Percentiles rank a stretch among this genome's conserved stretches.
Conservation (phyloP, 441 rosid genomes). For the Lepidium campestre region DNA sequence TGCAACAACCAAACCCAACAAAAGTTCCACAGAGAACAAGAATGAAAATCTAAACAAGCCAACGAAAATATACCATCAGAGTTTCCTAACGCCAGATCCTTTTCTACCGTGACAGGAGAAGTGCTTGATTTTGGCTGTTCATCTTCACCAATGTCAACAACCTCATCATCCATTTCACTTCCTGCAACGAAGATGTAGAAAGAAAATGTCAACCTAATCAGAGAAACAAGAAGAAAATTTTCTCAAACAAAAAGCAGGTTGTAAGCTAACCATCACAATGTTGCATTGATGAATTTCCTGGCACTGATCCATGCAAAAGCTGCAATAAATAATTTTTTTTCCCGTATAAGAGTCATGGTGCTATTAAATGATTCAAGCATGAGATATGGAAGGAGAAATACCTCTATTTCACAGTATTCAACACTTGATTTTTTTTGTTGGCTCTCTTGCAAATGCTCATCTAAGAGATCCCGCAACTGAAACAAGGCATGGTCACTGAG, state of each 20-base stretch:
- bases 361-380: background rate
- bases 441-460: slow-evolving; percentile 52
- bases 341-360: background rate
- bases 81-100: slow-evolving; percentile 46
- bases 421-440: slow-evolving; percentile 34
- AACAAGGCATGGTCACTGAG: slow-evolving; percentile 63
- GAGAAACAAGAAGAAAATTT: background rate
- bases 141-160: slow-evolving; percentile 55
- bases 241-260: background rate
- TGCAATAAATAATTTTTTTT: slow-evolving; percentile 17
- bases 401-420: slow-evolving; percentile 79
- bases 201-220: background rate
- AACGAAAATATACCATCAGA: slow-evolving; percentile 40
- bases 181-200: slow-evolving; percentile 31
- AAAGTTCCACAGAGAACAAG: background rate
- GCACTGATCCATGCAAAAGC: slow-evolving; percentile 61
- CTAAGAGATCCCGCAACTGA: slow-evolving; percentile 57
- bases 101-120: slow-evolving; percentile 38
- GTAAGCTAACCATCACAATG: slow-evolving; percentile 54
- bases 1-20: background rate
- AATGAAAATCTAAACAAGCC: background rate
- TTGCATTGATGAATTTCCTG: slow-evolving; percentile 56
- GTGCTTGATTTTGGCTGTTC: slow-evolving; percentile 52
- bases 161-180: slow-evolving; percentile 65
- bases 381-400: slow-evolving; percentile 17